These are phyloP conservation scores for Mycena polygramma DNA, from an alignment of 768 basidiomycete species.

Conservation along the genomic window DNA sequence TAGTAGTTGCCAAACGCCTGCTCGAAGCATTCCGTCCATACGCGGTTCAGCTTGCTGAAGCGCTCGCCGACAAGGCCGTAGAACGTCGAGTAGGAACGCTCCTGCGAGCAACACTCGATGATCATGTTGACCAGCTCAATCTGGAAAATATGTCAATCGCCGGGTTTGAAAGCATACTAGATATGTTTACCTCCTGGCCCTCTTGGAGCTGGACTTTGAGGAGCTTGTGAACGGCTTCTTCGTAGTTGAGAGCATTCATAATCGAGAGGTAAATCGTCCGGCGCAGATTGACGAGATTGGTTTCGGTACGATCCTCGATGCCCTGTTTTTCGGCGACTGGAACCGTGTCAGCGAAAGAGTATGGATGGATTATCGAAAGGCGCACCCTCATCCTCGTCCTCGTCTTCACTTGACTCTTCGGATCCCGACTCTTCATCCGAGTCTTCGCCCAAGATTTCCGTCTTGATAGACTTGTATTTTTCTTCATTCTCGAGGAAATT, in stretches of 20 bases:
- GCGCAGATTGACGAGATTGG: conserved; percentile 95
- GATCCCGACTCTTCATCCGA: conserved; percentile 80
- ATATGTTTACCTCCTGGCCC: conserved; percentile 85
- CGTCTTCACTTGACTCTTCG: conserved; percentile 75
- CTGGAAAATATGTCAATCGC: conserved; percentile 55
- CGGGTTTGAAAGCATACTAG: background rate
- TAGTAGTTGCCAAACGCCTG: conserved; percentile 91
- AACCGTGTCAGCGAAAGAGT: conserved; percentile 17
- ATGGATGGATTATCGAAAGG: conserved; percentile 1
- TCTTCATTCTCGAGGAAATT: conserved; percentile 93
- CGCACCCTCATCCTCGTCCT: conserved; percentile 63
- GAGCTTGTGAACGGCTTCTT: conserved; percentile 98
- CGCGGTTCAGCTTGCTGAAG: conserved; percentile 94
- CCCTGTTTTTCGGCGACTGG: conserved; percentile 82
- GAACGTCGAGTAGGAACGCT: conserved; percentile 97
- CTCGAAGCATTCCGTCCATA: conserved; percentile 94
- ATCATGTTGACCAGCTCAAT: conserved; percentile 98
- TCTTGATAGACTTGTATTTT: conserved; percentile 91
- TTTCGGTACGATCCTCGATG: conserved; percentile 95
- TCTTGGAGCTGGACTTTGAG: conserved; percentile 93
- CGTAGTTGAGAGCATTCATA: conserved; percentile 98
- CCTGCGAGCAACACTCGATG: conserved; percentile 99
- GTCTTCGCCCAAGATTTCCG: conserved; percentile 93
- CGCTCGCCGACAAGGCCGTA: conserved; percentile 97
- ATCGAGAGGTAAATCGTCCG: conserved; percentile 96